These are phyloP conservation scores for Neurospora sp. DNA, from an alignment of 495 filamentous ascomycete genomes.

Conservation along the genomic window DNA sequence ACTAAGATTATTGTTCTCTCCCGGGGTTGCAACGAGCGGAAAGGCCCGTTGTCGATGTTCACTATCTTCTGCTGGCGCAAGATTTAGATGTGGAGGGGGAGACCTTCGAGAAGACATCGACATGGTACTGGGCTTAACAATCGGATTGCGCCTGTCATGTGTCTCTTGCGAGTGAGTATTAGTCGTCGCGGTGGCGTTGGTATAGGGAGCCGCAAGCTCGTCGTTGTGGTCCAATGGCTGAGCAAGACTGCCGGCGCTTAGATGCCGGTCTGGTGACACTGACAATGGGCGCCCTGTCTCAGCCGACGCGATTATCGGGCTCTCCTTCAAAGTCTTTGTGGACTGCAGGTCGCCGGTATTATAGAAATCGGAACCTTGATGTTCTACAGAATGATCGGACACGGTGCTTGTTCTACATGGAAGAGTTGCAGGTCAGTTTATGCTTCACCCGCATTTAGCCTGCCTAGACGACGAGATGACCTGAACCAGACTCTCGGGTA, in stretches of 20 bases:
- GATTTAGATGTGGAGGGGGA: constrained; percentile 40
- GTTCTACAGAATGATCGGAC: constrained; percentile 7
- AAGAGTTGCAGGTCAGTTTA: constrained; percentile 13
- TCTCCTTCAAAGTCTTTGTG: constrained; percentile 24
- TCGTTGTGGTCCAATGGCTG: constrained; percentile 24
- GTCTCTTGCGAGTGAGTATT: constrained; percentile 13
- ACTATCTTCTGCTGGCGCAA: constrained; percentile 23
- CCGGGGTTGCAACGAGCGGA: background rate
- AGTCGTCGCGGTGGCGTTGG: background rate
- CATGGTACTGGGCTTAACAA: constrained; percentile 29
- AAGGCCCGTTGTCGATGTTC: constrained; percentile 9
- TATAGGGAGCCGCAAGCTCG: constrained; percentile 5
- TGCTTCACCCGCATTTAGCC: constrained; percentile 18
- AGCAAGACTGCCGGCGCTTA: constrained; percentile 27
- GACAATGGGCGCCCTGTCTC: constrained; percentile 21
- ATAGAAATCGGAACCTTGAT: constrained; percentile 9
- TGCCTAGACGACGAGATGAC: constrained; percentile 6
- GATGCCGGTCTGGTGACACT: constrained; percentile 22
- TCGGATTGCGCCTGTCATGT: constrained; percentile 12
- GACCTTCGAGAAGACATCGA: constrained; percentile 33
- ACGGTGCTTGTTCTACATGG: constrained; percentile 19
- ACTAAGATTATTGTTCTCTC: constrained; percentile 27
- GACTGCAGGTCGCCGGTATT: constrained; percentile 23
- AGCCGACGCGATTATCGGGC: constrained; percentile 24
- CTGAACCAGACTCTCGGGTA: background rate